Evolutionary conservation across 1,284 basidiomycete genomes (phyloP).

Genomic region (Rhodotorula sp.): DNA sequence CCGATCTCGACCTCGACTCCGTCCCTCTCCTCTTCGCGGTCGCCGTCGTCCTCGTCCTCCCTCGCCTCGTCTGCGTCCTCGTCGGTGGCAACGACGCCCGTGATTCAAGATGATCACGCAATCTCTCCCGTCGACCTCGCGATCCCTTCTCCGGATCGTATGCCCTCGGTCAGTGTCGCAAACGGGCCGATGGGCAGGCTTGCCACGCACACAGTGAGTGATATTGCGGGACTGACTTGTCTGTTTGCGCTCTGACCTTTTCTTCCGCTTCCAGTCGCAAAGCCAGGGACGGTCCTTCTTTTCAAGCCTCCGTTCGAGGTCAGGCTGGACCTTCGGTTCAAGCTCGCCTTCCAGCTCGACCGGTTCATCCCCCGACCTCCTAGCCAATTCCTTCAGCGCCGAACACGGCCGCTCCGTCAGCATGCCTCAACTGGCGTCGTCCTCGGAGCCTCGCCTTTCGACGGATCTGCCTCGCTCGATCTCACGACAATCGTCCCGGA

Average conservation of each 20-base stretch:
- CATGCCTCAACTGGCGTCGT: slow-evolving; percentile 3
- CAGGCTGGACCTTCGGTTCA: too few species aligned
- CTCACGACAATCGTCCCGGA: background rate
- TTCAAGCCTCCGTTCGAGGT: slow-evolving; percentile 7
- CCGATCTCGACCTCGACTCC: background rate
- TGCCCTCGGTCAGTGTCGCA: slow-evolving; percentile 30
- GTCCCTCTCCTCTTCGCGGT: background rate
- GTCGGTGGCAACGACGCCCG: background rate
- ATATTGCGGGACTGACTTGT: too few species aligned
- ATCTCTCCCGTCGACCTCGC: slow-evolving; percentile 19
- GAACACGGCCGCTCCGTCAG: slow-evolving; percentile 12
- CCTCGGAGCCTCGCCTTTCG: background rate
- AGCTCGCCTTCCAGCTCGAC: background rate
- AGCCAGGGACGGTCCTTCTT: slow-evolving; percentile 26
- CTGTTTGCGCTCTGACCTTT: too few species aligned
- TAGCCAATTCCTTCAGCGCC: slow-evolving; percentile 5
- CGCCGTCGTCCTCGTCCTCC: background rate
- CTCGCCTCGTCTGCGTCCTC: slow-evolving; percentile 12
- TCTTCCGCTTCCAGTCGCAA: too few species aligned
- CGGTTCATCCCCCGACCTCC: slow-evolving; percentile 14
- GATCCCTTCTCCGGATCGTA: background rate
- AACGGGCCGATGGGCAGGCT: slow-evolving; percentile 25
- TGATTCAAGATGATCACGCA: background rate
- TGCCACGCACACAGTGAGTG: background rate
- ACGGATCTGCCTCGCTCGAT: slow-evolving; percentile 5